Evolutionary conservation across 176 grass and related monocot species (phyloP), one percentile per base, ranked within the genome.

Genomic region (Bromus sterilis): DNA sequence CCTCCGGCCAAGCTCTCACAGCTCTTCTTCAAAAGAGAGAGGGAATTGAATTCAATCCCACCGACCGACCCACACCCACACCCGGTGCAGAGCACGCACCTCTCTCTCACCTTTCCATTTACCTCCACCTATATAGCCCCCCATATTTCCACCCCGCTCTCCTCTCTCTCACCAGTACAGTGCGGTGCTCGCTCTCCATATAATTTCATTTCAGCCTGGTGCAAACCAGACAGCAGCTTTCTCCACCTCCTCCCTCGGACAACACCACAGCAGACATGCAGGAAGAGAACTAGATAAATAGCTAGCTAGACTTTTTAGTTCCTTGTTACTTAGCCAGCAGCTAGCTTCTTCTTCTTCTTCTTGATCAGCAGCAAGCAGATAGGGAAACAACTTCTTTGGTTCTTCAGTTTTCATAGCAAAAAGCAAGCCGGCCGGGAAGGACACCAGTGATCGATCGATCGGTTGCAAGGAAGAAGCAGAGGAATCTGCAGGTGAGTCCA

Each of bases 51-150:
- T 89, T 85, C 78, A 85, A 74, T 80, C 56, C 71, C 89, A 84
- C 80, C 85, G 80, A 80, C 80, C 66, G 66, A 42, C 56, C 2
- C 73, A 82, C n/a, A n/a, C n/a, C n/a, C n/a, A n/a, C n/a, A n/a
- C n/a, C n/a, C n/a, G n/a, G 48, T 51, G 48, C 49, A 53, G 49
- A 3, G 49, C 60, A 20, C 63, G 70, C 28, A 41, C 39, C 42
- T 37, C 29, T 7, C 46, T 39, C 62, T 24, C 53, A 20, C 34
- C 60, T 82, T 84, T 55, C 80, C 69, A 80, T 90, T 84, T 87
- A 86, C 89, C 84, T 87, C 75, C 89, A 86, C 80, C 84, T 83
- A 89, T 89, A 89, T 89, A 89, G 68, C 76, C 33, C 81, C 41
- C 77, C 70, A 28, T 76, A 82, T 62, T 75, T 86, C 65, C 66